A percentile compares a stretch with the other conserved stretches of the same genome.
Conservation (phyloP, 305 asterid genomes). For the Fraxinus paxiana region DNA sequence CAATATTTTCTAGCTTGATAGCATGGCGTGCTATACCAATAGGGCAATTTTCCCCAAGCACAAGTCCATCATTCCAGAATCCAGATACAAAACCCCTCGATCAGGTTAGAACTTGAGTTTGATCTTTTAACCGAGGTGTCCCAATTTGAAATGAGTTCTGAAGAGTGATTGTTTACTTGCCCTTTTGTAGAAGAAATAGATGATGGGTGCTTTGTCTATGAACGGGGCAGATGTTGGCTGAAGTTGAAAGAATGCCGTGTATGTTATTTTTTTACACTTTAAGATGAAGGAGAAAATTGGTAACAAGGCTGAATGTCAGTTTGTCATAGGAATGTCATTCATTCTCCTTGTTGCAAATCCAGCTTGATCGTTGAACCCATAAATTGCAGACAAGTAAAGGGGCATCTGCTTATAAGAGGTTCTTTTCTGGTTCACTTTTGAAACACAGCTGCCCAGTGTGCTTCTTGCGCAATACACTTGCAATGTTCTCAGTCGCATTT, state of each 20-base stretch:
- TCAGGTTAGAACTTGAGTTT: conserved; percentile 48
- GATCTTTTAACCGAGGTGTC: conserved; percentile 1
- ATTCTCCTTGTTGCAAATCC: neutral
- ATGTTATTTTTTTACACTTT: neutral
- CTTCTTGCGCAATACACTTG: neutral
- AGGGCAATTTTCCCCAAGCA: conserved; percentile 56
- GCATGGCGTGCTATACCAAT: conserved; percentile 83
- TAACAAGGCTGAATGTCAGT: neutral
- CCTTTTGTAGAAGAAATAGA: conserved; percentile 16
- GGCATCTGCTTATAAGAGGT: neutral
- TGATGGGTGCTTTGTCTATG: conserved; percentile 63
- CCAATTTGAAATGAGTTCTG: conserved; percentile 9
- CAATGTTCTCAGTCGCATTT: neutral
- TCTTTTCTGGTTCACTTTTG: neutral
- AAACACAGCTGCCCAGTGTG: neutral
- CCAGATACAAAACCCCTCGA: conserved; percentile 79
- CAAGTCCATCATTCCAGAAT: conserved; percentile 26
- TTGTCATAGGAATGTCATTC: neutral
- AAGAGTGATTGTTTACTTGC: conserved; percentile 10
- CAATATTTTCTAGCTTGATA: conserved; percentile 54
- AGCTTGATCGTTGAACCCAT: neutral
- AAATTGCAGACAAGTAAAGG: neutral
- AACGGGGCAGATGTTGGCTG: conserved; percentile 33
- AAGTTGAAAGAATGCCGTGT: neutral
- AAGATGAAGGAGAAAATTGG: neutral